Evolutionary conservation across 23 red algal species (phyloP).

Genomic region (Gracilariopsis chorda): DNA sequence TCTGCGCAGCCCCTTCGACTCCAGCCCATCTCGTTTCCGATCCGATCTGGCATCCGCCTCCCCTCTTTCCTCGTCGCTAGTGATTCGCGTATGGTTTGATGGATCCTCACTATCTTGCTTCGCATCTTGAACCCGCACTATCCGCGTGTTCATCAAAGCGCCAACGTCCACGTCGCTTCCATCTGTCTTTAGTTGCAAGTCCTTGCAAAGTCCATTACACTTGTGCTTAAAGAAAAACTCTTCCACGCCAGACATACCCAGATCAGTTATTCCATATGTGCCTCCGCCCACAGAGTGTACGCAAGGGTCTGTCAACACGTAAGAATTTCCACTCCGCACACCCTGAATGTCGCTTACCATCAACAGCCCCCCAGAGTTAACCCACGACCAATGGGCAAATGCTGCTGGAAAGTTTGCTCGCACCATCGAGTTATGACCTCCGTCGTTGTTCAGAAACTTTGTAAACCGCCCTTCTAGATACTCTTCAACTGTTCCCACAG

Average conservation of each 20-base stretch:
- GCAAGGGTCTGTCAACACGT: constrained; percentile 60
- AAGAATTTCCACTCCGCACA: constrained; percentile 12
- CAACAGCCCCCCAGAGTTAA: constrained; percentile 17
- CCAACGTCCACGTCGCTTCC: constrained; percentile 7
- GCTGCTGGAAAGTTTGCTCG: constrained; percentile 53
- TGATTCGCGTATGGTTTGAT: constrained; percentile 1
- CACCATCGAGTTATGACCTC: not conserved
- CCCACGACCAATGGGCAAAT: constrained; percentile 66
- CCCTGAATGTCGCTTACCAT: constrained; percentile 65
- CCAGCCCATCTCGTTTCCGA: not conserved
- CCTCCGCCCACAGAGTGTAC: constrained; percentile 23
- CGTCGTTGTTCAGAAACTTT: constrained; percentile 67
- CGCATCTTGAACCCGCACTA: not conserved
- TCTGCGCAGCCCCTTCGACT: not conserved
- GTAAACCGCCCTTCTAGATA: constrained; percentile 37
- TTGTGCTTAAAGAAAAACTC: constrained; percentile 47
- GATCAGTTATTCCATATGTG: constrained; percentile 28
- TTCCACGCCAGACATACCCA: constrained; percentile 19
- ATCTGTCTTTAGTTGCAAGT: not conserved
- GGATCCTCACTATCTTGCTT: not conserved
- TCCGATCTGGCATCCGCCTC: not conserved
- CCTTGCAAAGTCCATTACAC: constrained; percentile 47
- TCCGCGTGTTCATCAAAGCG: not conserved
- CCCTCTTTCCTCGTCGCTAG: not conserved
- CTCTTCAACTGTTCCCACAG: constrained; percentile 55